phyloP scores from a whole-genome alignment of 2,329 filamentous ascomycete genomes.

The Endothia cerciana region DNA sequence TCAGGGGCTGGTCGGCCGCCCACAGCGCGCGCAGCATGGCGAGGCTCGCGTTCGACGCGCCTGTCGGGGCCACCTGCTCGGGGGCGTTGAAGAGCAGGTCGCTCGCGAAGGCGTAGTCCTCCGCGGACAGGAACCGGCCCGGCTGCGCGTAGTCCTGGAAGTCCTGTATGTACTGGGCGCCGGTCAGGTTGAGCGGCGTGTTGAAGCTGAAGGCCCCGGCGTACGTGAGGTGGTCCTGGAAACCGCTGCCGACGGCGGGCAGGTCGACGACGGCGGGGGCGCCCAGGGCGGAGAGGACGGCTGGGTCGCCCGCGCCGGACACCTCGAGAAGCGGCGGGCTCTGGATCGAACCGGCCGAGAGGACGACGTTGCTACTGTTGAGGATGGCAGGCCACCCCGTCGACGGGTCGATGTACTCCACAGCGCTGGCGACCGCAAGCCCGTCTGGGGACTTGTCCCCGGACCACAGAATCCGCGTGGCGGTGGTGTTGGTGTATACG shows the following conservation, averaged over 20 bases:
- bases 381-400: neutral
- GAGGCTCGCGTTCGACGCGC: neutral
- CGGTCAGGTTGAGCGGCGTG: neutral
- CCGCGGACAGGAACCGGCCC: neutral
- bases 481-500: slow-evolving; percentile 10
- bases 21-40: slow-evolving; percentile 6
- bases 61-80: neutral
- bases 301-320: slow-evolving; percentile 19
- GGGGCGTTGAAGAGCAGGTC: neutral
- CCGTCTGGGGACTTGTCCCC: neutral
- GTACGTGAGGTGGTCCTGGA: slow-evolving; percentile 13
- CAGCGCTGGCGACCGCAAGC: slow-evolving; percentile 10
- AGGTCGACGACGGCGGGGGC: neutral
- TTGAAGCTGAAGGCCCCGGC: slow-evolving; percentile 10
- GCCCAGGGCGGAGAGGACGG: slow-evolving; percentile 3
- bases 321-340: slow-evolving; percentile 20
- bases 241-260: slow-evolving; percentile 7
- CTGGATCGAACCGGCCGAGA: slow-evolving; percentile 20
- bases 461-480: slow-evolving; percentile 18
- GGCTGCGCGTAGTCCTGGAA: slow-evolving; percentile 10
- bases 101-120: slow-evolving; percentile 5
- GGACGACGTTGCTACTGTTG: slow-evolving; percentile 15
- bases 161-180: slow-evolving; percentile 4
- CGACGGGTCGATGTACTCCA: slow-evolving; percentile 6
- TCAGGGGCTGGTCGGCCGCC: neutral